Conservation (phyloP, 2,329 filamentous ascomycete species). For the Sarocladiaceae sp. region DNA sequence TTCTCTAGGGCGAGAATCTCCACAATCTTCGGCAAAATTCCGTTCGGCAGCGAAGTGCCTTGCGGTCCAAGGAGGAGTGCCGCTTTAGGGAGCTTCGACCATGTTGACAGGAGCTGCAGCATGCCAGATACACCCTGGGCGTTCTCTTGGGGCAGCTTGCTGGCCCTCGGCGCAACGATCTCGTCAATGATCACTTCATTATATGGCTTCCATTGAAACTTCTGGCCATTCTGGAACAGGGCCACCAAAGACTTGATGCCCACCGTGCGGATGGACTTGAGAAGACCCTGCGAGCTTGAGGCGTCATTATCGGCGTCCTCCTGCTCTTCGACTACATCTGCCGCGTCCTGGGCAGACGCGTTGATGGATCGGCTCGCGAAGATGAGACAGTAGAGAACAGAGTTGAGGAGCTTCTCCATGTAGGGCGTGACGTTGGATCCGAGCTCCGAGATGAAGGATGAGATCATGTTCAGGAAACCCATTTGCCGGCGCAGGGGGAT, state of each 20-base stretch:
- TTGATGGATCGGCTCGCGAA: constrained; percentile 60
- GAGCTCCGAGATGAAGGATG: constrained; percentile 80
- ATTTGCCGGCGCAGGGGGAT: constrained; percentile 74
- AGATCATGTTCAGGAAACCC: constrained; percentile 88
- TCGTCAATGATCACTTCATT: constrained; percentile 67
- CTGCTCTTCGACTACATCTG: constrained; percentile 31
- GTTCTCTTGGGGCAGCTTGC: constrained; percentile 77
- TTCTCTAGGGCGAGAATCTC: constrained; percentile 68
- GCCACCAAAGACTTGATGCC: constrained; percentile 80
- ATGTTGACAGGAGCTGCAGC: constrained; percentile 75
- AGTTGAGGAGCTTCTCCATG: constrained; percentile 64
- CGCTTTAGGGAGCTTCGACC: constrained; percentile 65
- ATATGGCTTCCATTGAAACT: constrained; percentile 70
- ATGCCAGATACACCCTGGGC: constrained; percentile 84
- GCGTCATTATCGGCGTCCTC: constrained; percentile 37
- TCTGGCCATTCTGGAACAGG: constrained; percentile 69
- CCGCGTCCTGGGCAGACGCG: constrained; percentile 28
- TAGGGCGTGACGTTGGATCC: constrained; percentile 69
- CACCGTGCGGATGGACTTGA: constrained; percentile 62
- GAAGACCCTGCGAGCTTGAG: constrained; percentile 48
- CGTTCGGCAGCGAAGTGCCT: constrained; percentile 41
- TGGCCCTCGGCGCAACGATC: constrained; percentile 70
- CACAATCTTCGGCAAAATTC: constrained; percentile 67
- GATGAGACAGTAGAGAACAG: constrained; percentile 77
- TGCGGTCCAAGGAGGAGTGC: constrained; percentile 59